Base-by-base conservation (phyloP, 768 basidiomycete genomes). In the Xerocomus potaroensis region DNA sequence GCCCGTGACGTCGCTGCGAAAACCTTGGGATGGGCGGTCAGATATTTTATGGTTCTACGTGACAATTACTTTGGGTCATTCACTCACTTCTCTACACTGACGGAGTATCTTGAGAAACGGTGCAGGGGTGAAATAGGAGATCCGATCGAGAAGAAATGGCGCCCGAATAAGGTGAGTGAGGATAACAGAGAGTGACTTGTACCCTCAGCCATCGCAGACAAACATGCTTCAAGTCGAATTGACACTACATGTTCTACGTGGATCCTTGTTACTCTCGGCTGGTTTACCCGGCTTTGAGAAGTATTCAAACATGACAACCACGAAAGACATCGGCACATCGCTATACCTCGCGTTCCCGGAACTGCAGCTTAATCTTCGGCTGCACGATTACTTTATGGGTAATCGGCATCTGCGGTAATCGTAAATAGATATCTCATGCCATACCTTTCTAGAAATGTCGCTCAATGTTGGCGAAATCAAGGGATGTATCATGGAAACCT, bases 31-130 rank as follows among this genome's bases (percentile, higher is more conserved):
- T 96, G 94, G 94, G 82, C 83, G 2, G 78, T 94, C 49, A 81
- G 93, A 30, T 84, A 91, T 59, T 75, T 95, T 54, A 87, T 98
- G 81, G 80, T 85, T 32, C 60, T 96, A 48, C 82, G 87, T 37
- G 91, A 95, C 59, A 97, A 97, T 66, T 98, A 98, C 66, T 81
- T 97, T 41, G 95, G 95, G 10, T 76, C 80, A 5, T 98, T 96
- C 66, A 96, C 92, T 2, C 88, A 95, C 55, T 97, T 94, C 57
- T 83, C 84, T 3, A 96, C 91, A 1, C 72, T 91, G 33, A 78
- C 76, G 18, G 95, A 98, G 69, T 95, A 91, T 62, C 70, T 91
- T 37, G 78, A 84, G 43, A 86, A 82, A 58, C 76, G 81, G 33
- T 73, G 69, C 35, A 72, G 70, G 41, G 54, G 77, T 1, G 77